These are phyloP conservation scores for Cyberlindnera euphorbiiphila DNA, from an alignment of 805 yeast species.

Conservation along the genomic window DNA sequence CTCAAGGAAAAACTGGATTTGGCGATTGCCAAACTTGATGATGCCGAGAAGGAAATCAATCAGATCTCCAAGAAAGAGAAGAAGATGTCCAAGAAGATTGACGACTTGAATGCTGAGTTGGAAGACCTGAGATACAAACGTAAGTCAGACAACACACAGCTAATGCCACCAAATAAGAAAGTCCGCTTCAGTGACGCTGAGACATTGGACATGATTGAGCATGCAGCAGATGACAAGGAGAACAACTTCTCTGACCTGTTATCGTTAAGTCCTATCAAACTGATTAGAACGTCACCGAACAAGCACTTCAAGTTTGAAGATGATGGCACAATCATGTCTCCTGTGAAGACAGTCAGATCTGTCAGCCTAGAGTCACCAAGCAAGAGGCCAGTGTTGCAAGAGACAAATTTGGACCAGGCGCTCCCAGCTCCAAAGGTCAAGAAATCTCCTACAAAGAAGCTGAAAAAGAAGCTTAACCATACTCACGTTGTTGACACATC, in stretches of 20 bases:
- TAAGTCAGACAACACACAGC: slow-evolving; percentile 10
- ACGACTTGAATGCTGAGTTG: slow-evolving; percentile 10
- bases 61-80: slow-evolving; percentile 14
- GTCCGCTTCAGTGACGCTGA: slow-evolving; percentile 15
- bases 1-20: slow-evolving; percentile 5
- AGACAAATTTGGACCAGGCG: slow-evolving; percentile 15
- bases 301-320: slow-evolving; percentile 21
- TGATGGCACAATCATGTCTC: slow-evolving; percentile 8
- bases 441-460: slow-evolving; percentile 18
- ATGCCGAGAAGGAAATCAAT: slow-evolving; percentile 15
- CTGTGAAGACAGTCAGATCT: slow-evolving; percentile 5
- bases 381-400: slow-evolving; percentile 13
- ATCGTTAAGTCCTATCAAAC: slow-evolving; percentile 20
- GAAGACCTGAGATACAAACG: slow-evolving; percentile 16
- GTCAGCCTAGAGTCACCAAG: slow-evolving; percentile 12
- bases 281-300: slow-evolving; percentile 17
- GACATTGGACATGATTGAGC: slow-evolving; percentile 10
- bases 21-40: slow-evolving; percentile 10
- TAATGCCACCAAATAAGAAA: slow-evolving; percentile 10
- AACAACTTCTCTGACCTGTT: slow-evolving; percentile 7
- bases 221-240: slow-evolving; percentile 5
- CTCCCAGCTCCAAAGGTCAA: slow-evolving; percentile 13
- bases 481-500: slow-evolving; percentile 11
- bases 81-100: slow-evolving; percentile 14
- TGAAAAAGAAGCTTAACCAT: slow-evolving; percentile 17